Evolutionary conservation across 1,284 basidiomycete species (phyloP), one percentile per base, ranked within the genome.

Genomic region (Cutaneotrichosporon cavernicola): DNA sequence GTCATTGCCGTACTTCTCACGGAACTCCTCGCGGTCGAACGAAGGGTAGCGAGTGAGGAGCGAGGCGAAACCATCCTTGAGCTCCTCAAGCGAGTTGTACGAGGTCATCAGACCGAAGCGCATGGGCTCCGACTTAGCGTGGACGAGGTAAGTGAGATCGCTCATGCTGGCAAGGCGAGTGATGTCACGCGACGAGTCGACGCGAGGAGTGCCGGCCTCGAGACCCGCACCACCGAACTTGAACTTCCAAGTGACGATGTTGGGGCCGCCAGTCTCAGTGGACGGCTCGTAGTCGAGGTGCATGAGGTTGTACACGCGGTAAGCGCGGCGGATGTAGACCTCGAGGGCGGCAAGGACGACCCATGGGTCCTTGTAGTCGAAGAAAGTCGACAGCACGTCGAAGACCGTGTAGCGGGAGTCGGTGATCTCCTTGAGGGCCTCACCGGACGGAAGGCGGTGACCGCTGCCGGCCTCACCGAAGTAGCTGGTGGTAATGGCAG

Each of bases 361-460:
- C 85, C 89, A 89, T 57, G 88, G 86, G 73, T 97, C 92, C 38
- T 85, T 79, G 76, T 94, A 90, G 68, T 87, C 88, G 85, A 98
- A 99, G 86, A 99, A 99, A 14, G 91, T 86, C 18, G 94, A 92
- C 63, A 99, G 85, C 13, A 99, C 97, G 76, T 99, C 96, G 81
- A 90, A 99, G 36, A 99, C 95, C 26, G 92, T 96, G 83, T 95
- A 97, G 65, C 92, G 87, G 32, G 94, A 97, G 82, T 99, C 97
- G 69, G 90, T 92, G 53, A 99, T 86, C 82, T 99, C 97, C 74
- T 89, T 89, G 72, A 99, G 84, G 36, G 93, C 86, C 65, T 97
- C 93, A 31, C 87, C 83, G 40, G 91, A 90, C 7, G 97, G 97
- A n/a, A 82, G 72, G 56, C 87, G 86, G 66, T 87, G 84, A 31